Evolutionary conservation across 2,329 filamentous ascomycete genomes (phyloP), one percentile per base, ranked within the genome.

Genomic region (Leptosphaerulina australis): DNA sequence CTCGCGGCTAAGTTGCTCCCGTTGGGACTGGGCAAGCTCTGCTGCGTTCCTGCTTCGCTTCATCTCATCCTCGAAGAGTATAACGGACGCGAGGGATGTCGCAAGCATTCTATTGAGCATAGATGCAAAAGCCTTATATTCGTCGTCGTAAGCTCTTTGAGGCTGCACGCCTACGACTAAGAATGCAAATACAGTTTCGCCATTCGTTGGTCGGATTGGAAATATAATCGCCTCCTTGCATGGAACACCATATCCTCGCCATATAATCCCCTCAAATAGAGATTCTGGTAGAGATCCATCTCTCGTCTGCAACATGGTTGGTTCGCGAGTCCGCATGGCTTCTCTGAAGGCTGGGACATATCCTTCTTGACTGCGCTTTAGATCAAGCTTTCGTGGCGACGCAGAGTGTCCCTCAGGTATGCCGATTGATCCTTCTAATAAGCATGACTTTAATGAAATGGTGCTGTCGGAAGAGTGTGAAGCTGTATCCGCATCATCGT

Each of bases 61-160:
- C 38, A 69, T 66, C 39, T 71, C 69, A 44, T 70, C 68, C 41
- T 66, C 66, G 36, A 64, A 71, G 9, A 68, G 56, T 22, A 71
- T 48, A 3, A 70, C 63, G 3, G 69, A 71, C 15, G 69, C 69
- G 24, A 70, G 44, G 4, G 66, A 68, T n/a, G 66, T 69, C 6
- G 67, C 63, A 15, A 71, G 43, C 28, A 70, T 68, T 33, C 67
- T 55, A 41, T 68, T 69, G 18, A 71, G 57, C 58, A 69, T 64
- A 15, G 58, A 47, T 11, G 61, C 58, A 37, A 71, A 71, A 9
- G 58, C 59, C 24, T 54, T 58, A 36, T 71, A 71, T 18, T 69
- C 67, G 0, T 69, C 64, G 30, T 71, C 67, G 22, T 68, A 71
- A 3, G 68, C 66, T 35, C 69, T 60, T 3, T 64, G 64, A 6